Evolutionary conservation across 2,329 filamentous ascomycete genomes (phyloP).

Genomic region (Zopfia rhizophila): DNA sequence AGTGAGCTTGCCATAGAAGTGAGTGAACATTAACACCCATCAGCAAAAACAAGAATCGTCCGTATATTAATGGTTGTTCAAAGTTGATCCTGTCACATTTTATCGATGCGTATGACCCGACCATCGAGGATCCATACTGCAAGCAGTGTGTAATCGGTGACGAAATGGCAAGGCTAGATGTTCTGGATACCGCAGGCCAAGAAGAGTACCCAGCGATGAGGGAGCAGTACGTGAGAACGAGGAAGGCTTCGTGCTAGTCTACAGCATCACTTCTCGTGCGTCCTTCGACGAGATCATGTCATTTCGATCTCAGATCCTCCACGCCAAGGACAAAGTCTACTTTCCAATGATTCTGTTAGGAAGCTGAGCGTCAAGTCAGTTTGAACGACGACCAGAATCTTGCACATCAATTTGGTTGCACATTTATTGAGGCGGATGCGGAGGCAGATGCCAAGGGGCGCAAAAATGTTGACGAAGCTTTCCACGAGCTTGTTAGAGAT

Average conservation of each 20-base stretch:
- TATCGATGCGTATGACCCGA: conserved; percentile 8
- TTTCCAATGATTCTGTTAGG: conserved; percentile 7
- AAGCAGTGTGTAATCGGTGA: conserved; percentile 7
- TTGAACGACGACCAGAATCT: conserved; percentile 63
- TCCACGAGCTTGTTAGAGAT: conserved; percentile 1
- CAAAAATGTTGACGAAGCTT: not conserved
- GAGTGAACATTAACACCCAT: conserved; percentile 1
- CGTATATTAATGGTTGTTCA: not conserved
- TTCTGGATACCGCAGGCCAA: conserved; percentile 8
- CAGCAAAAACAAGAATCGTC: conserved; percentile 1
- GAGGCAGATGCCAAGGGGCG: conserved; percentile 64
- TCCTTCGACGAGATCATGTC: conserved; percentile 3
- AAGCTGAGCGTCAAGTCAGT: conserved; percentile 1
- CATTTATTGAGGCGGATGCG: not conserved
- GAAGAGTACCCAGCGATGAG: conserved; percentile 10
- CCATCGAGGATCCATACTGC: conserved; percentile 4
- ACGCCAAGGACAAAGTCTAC: conserved; percentile 7
- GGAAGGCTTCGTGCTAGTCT: conserved; percentile 8
- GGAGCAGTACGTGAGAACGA: conserved; percentile 10
- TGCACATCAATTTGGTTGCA: conserved; percentile 54
- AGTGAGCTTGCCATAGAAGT: conserved; percentile 1
- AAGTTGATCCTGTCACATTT: conserved; percentile 4
- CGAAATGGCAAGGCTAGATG: not conserved
- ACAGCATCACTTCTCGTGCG: conserved; percentile 3
- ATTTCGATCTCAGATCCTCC: conserved; percentile 4